Evolutionary conservation across 116 monocot species (phyloP), one percentile per base, ranked within the genome.

Genomic region (Dioscorea cayenensis): DNA sequence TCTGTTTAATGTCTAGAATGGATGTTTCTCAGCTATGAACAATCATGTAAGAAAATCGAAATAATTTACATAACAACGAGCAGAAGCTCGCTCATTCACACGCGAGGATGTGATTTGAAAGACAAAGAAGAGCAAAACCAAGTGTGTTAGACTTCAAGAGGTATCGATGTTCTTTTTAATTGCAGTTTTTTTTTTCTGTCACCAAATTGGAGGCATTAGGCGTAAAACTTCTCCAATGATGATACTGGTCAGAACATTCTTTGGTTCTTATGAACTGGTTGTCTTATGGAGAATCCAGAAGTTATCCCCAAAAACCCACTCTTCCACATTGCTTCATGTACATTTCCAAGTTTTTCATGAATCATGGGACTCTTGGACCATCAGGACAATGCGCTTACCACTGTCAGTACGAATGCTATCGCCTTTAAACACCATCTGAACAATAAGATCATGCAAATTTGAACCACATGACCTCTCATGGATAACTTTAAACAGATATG

Each of bases 321-420:
- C 68, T 73, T 79, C 71, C 78, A 71, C 60, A 65, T 72, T 81
- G 75, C 52, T 73, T 49, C 81, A 72, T 77, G 52, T 51, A 68
- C 36, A 72, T 67, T 75, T 55, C 7, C 11, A 23, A 55, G 49
- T 37, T 64, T 74, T 76, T 85, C 72, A 85, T 64, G 83, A 89
- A 85, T 71, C 85, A 77, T 89, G 89, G 76, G 85, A 62, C 72
- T 76, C 83, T 83, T 83, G 81, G 74, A 89, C 77, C 85, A 89
- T 77, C 80, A 89, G 77, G 25, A 71, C 78, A 73, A 83, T 76
- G 71, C 81, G 81, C 76, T 89, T 85, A 75, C 71, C 78, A 67
- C 77, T 83, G 76, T 89, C 85, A 5, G 70, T 35, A 29, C 75
- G 88, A 68, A 84, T 51, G 36, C 55, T 67, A 36, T 88, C 88